These are phyloP conservation scores for Oenanthe sinensis DNA, from an alignment of 129 eudicot genomes.

Conservation along the genomic window DNA sequence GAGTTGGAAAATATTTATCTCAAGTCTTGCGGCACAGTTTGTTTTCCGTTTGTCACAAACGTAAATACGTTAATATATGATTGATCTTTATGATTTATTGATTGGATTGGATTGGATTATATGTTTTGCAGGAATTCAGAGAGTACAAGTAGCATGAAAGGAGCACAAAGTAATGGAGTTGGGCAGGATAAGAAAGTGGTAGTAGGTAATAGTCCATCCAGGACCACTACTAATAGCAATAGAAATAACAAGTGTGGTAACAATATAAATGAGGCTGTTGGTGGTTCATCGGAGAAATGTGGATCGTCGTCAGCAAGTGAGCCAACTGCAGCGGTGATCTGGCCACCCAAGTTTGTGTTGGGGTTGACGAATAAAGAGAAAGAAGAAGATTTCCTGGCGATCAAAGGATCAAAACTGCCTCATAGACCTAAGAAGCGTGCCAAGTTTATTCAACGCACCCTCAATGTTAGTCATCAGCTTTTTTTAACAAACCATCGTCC, in stretches of 20 bases:
- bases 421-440: conserved; percentile 96
- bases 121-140: neutral
- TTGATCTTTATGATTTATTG: neutral
- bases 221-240: neutral
- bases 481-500: neutral
- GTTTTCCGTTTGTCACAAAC: neutral
- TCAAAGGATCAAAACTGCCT: conserved; percentile 90
- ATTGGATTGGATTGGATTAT: too few relatives aligned
- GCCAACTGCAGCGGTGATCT: conserved; percentile 34
- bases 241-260: conserved; percentile 14
- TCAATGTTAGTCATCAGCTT: conserved; percentile 42
- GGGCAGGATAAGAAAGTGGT: conserved; percentile 23
- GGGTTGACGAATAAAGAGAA: conserved; percentile 85
- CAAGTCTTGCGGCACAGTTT: neutral
- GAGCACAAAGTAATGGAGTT: conserved; percentile 24
- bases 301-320: conserved; percentile 65
- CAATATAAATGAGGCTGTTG: conserved; percentile 36
- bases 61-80: neutral
- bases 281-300: conserved; percentile 64
- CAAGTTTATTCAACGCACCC: conserved; percentile 79
- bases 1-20: neutral
- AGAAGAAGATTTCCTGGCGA: conserved; percentile 83
- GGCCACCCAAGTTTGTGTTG: conserved; percentile 91
- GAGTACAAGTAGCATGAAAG: neutral
- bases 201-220: conserved; percentile 2